Conservation (phyloP, 208 protist species). For the Leishmania gerbilli region DNA sequence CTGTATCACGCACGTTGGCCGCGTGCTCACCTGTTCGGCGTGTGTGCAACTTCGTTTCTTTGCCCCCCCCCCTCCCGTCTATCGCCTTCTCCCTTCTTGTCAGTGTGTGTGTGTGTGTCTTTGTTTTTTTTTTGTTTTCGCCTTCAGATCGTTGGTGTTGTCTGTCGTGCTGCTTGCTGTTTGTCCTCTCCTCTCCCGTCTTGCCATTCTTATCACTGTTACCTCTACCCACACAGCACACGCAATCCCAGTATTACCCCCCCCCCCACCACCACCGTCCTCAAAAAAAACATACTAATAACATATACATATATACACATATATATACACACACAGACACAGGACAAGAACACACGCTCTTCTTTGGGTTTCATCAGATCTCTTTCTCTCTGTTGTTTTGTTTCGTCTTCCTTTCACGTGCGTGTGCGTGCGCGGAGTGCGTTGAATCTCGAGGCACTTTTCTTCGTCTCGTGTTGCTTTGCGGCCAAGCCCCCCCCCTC, state of each 20-base stretch:
- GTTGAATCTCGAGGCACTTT: not conserved
- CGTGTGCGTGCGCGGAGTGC: not conserved
- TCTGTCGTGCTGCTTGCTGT: too few species aligned
- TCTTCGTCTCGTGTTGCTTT: not conserved
- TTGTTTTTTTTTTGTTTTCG: not conserved
- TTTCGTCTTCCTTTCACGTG: slow-evolving; percentile 6
- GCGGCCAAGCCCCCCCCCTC: not conserved
- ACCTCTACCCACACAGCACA: too few species aligned
- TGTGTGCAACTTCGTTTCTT: not conserved
- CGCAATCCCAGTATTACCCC: not conserved
- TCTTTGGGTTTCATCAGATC: too few species aligned
- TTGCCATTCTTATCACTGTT: not conserved
- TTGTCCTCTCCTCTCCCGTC: not conserved
- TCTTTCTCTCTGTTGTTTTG: not conserved
- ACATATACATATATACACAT: slow-evolving; percentile 29
- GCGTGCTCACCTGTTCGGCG: not conserved
- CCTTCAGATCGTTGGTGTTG: not conserved
- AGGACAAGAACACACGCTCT: too few species aligned
- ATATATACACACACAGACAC: not conserved
- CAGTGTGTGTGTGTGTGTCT: not conserved
- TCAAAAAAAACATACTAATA: slow-evolving; percentile 2
- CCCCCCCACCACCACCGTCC: not conserved
- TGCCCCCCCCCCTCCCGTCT: not conserved
- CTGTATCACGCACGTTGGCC: not conserved
- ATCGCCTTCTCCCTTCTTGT: slow-evolving; percentile 3